Evolutionary conservation across 805 yeast species (phyloP), one percentile per base, ranked within the genome.

Genomic region (Metschnikowia arizonensis): DNA sequence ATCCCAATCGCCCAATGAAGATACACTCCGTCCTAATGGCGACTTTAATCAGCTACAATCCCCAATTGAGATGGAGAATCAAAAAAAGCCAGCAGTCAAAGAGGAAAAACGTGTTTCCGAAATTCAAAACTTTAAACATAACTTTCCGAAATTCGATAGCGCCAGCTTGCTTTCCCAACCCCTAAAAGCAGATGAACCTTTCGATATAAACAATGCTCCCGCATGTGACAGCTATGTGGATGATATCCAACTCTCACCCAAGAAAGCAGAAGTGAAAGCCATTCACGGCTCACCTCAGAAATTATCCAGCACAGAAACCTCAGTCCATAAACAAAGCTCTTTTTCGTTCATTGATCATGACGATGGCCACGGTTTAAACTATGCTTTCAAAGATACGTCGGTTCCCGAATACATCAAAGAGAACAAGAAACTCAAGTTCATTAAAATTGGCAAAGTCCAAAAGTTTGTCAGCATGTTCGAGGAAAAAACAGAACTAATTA

Each of bases 391-490:
- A 24, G 58, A 56, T 44, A 46, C 58, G 1, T 42, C 57, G 36
- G 71, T 59, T n/a, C 57, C 56, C 6, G 53, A 62, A 9, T 69
- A 60, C 50, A 69, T 72, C 41, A 68, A 68, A 50, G 61, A 67
- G 42, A 67, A 69, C 55, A 67, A 65, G 46, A 72, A 70, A 53
- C 71, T 68, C 57, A 68, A 66, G 50, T 72, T 65, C 50, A 71
- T 71, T 47, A 70, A 69, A 53, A 70, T 72, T 19, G 76, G 76
- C 1, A 72, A 72, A 50, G 76, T 71, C 25, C 76, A 71, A 49
- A 69, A 69, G 53, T 70, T 68, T 51, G 76, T 71, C 10, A 61
- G 61, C 51, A 58, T 72, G 53, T 72, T 70, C 50, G 76, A 71
- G 49, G 74, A 70, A 45, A 57, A 63, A 46, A 49, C 24, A 31